phyloP scores from a whole-genome alignment of 139 green algal genomes.

The Micractinium conductrix region DNA sequence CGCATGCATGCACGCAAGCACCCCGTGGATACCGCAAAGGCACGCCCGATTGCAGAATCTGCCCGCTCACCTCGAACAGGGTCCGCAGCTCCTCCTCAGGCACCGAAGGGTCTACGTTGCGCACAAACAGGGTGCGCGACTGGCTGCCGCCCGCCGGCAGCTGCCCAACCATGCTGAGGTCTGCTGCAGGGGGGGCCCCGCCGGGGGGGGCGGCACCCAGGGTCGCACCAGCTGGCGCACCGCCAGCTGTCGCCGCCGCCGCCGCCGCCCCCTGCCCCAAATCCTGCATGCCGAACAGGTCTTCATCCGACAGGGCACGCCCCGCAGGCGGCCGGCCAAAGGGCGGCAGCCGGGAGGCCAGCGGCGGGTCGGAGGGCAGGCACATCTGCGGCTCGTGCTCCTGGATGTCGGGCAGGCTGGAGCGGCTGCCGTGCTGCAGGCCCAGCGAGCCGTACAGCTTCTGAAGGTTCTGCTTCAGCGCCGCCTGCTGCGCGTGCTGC shows the following conservation, averaged over 20 bases:
- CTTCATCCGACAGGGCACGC: constrained; percentile 24
- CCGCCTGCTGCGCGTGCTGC: constrained; percentile 6
- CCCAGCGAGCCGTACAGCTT: constrained; percentile 43
- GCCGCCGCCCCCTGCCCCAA: neutral
- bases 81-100: constrained; percentile 65
- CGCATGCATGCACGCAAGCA: too few relatives aligned
- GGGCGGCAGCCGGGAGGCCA: constrained; percentile 8
- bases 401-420: constrained; percentile 35
- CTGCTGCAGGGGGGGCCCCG: neutral
- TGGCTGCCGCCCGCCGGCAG: constrained; percentile 59
- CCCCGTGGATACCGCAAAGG: too few relatives aligned
- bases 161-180: constrained; percentile 44
- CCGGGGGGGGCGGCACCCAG: neutral
- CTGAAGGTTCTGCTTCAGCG: constrained; percentile 29
- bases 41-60: too few relatives aligned
- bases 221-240: neutral
- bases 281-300: constrained; percentile 34
- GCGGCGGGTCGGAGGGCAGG: constrained; percentile 4
- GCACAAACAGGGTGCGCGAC: constrained; percentile 83
- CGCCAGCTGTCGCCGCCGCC: neutral
- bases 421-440: constrained; percentile 24
- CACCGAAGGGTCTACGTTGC: constrained; percentile 62
- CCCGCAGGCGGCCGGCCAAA: neutral
- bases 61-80: constrained; percentile 59
- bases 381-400: constrained; percentile 36